phyloP scores from a whole-genome alignment of 768 basidiomycete species.

The Strobilomyces dryophilus region DNA sequence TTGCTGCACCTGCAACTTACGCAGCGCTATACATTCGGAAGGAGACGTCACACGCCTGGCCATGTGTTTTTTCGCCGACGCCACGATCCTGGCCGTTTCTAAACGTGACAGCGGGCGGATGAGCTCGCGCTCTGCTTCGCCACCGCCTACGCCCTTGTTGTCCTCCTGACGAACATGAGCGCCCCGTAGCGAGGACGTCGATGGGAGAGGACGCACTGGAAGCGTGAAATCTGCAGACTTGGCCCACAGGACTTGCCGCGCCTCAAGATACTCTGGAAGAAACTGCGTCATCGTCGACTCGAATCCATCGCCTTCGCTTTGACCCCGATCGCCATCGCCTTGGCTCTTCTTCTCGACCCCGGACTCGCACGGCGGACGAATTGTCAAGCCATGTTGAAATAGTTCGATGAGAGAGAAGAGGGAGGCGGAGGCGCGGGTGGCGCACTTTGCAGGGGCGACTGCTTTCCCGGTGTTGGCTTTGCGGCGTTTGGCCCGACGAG shows the following conservation, averaged over 20 bases:
- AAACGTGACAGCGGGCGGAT: slow-evolving; percentile 41
- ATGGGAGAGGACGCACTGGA: slow-evolving; percentile 9
- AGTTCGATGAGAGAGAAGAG: slow-evolving; percentile 11
- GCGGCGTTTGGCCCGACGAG: slow-evolving; percentile 24
- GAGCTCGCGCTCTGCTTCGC: slow-evolving; percentile 19
- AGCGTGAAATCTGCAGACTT: slow-evolving; percentile 9
- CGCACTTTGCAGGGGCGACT: slow-evolving; percentile 1
- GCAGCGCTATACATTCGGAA: slow-evolving; percentile 33
- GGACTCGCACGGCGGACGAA: not conserved
- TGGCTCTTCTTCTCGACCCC: not conserved
- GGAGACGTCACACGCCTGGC: slow-evolving; percentile 17
- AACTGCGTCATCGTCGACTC: slow-evolving; percentile 32
- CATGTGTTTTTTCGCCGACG: slow-evolving; percentile 12
- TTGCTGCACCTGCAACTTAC: slow-evolving; percentile 45
- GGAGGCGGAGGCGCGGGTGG: slow-evolving; percentile 17
- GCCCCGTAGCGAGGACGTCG: not conserved
- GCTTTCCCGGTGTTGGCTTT: slow-evolving; percentile 22
- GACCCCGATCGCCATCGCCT: not conserved
- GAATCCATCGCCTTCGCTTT: slow-evolving; percentile 23
- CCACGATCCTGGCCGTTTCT: slow-evolving; percentile 37
- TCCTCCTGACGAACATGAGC: slow-evolving; percentile 11
- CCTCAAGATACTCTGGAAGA: slow-evolving; percentile 34
- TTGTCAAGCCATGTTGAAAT: slow-evolving; percentile 13
- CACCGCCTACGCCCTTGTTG: not conserved
- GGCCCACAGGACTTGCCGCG: slow-evolving; percentile 25